These are phyloP conservation scores for Dendrobium catenatum DNA, from an alignment of 106 monocot species.

Conservation along the genomic window DNA sequence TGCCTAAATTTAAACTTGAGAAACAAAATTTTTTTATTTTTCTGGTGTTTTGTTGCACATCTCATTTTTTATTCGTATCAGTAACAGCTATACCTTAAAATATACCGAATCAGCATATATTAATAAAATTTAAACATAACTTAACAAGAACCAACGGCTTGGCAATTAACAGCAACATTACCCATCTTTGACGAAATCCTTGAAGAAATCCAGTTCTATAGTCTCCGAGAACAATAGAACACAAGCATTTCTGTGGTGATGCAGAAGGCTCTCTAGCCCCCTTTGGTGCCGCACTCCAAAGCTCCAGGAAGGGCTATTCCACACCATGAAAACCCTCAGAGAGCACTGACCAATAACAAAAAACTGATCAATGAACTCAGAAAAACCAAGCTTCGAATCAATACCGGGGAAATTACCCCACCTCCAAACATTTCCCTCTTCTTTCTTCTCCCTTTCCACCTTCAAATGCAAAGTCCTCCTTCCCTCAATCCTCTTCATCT, in stretches of 20 bases:
- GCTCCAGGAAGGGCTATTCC: conserved; percentile 90
- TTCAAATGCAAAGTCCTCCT: conserved; percentile 23
- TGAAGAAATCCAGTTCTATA: conserved; percentile 82
- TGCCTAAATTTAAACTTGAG: neutral
- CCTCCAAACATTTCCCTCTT: conserved; percentile 17
- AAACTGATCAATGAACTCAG: conserved; percentile 67
- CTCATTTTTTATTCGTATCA: neutral
- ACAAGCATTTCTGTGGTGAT: conserved; percentile 78
- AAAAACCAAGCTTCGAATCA: conserved; percentile 39
- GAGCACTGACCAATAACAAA: conserved; percentile 28
- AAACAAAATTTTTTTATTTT: neutral
- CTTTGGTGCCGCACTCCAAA: conserved; percentile 77
- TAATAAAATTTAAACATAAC: neutral
- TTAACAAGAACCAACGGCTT: neutral
- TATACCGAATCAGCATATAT: neutral
- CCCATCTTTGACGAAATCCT: conserved; percentile 81
- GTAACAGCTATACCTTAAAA: neutral
- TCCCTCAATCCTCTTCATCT: conserved; percentile 20
- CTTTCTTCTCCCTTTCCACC: conserved; percentile 5
- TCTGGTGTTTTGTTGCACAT: neutral
- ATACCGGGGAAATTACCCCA: conserved; percentile 90
- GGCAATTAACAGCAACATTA: conserved; percentile 14
- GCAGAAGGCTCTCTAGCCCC: conserved; percentile 79
- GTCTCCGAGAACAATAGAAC: conserved; percentile 78
- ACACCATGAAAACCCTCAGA: conserved; percentile 83